Base-by-base conservation (phyloP, 129 eudicot genomes). In the Chrysanthemum makinoi region DNA sequence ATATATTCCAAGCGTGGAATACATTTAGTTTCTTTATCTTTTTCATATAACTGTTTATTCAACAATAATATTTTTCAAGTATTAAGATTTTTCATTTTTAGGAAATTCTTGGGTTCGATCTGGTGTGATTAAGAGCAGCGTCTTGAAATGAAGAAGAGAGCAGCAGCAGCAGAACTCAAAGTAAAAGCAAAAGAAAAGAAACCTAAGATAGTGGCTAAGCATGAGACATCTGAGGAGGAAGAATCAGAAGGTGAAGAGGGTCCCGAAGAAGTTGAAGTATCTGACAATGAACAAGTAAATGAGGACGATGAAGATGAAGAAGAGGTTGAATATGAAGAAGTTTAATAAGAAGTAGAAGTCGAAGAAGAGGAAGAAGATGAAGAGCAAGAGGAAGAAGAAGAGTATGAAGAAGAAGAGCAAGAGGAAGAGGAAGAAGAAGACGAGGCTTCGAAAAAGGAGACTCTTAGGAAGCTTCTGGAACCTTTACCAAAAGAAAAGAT, bases 401-500 rank as follows among this genome's bases (percentile, higher is more conserved):
- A 75, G n/a, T 71, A 47, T 0, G 83, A 78, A 0, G 69, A 68
- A 10, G 80, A 62, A 0, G 72, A 74, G 0, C 73, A 72, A 0
- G 77, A 63, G 0, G 80, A 60, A 0, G 83, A 70, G 1, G 81
- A 76, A 19, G 77, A 67, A 4, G 81, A 69, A 12, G 88, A 83
- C 8, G 89, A 84, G 84, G 74, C 65, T 64, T 81, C 84, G 13
- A 91, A 73, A 53, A 76, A 67, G 72, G 91, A 83, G 74, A 72
- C 76, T 43, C 80, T 91, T 33, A 77, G 75, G 60, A 83, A 88
- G 70, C 79, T 91, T 20, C 67, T 91, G 20, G 93, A 88, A 47
- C 97, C 97, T 13, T 84, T 91, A 61, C 79, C 78, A 2, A 91
- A 88, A 70, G 86, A 83, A 24, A 90, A 86, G 81, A 85, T 91